phyloP scores from a whole-genome alignment of 2,329 filamentous ascomycete species.

The Drechmeria coniospora region DNA sequence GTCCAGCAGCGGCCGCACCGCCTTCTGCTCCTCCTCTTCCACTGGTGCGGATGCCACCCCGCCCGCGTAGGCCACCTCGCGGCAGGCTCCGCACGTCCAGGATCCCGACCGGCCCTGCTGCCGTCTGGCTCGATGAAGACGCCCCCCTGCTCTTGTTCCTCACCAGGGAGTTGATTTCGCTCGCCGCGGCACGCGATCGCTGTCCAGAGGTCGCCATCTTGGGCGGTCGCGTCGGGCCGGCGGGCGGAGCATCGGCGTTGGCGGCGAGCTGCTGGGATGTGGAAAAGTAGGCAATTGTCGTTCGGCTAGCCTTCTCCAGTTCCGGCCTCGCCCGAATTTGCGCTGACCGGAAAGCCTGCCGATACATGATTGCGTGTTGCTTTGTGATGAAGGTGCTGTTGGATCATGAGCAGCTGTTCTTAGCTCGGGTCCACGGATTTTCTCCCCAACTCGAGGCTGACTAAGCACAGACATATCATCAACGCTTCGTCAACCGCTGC shows the following conservation, averaged over 20 bases:
- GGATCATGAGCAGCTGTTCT: not conserved
- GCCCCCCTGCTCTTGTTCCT: conserved; percentile 8
- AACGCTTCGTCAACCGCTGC: too few species aligned
- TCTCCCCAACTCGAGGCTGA: not conserved
- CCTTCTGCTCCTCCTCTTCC: conserved; percentile 3
- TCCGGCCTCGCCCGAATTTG: conserved; percentile 20
- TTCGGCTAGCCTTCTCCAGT: conserved; percentile 14
- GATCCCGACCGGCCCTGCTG: conserved; percentile 15
- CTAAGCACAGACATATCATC: too few species aligned
- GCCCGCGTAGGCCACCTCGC: conserved; percentile 12
- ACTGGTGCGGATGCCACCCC: conserved; percentile 11
- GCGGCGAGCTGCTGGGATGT: conserved; percentile 19
- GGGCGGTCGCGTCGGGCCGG: conserved; percentile 8
- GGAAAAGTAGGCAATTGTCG: conserved; percentile 19
- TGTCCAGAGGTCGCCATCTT: conserved; percentile 11
- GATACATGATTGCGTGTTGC: conserved; percentile 17
- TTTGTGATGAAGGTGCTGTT: conserved; percentile 1
- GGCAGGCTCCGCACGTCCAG: conserved; percentile 24
- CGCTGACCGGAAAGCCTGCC: conserved; percentile 22
- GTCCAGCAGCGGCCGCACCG: conserved; percentile 1
- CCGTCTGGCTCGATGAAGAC: conserved; percentile 1
- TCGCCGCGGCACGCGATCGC: conserved; percentile 18
- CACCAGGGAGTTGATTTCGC: conserved; percentile 17
- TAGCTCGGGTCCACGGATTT: not conserved
- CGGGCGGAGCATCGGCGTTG: conserved; percentile 10